Evolutionary conservation across 2,329 filamentous ascomycete species (phyloP).

Genomic region (Pseudocercospora crystallina): DNA sequence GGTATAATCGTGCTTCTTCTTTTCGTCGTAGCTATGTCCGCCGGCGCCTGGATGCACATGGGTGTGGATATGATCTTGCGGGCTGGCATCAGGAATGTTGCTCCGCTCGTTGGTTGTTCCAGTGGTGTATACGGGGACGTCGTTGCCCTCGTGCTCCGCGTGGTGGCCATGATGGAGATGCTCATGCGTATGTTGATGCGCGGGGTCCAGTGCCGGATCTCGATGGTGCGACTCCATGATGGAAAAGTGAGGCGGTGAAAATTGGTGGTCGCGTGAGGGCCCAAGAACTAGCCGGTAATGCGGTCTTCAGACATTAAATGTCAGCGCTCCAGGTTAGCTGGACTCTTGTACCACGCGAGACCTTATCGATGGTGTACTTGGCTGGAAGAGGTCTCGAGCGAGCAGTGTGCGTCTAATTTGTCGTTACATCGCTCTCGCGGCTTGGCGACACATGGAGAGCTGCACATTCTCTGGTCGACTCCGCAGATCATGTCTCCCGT

Average conservation of each 20-base stretch:
- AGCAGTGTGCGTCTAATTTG: constrained; percentile 1
- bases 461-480: constrained; percentile 7
- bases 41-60: constrained; percentile 16
- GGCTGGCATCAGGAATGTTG: constrained; percentile 21
- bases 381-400: constrained; percentile 2
- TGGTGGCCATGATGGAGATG: constrained; percentile 40
- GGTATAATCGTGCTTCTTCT: constrained; percentile 22
- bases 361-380: constrained; percentile 12
- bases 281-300: constrained; percentile 1
- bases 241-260: neutral
- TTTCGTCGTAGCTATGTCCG: constrained; percentile 14
- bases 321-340: neutral
- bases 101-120: constrained; percentile 23
- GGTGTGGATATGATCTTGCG: constrained; percentile 18
- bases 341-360: constrained; percentile 6
- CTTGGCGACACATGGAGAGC: constrained; percentile 9
- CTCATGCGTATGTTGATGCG: constrained; percentile 41
- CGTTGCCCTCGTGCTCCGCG: constrained; percentile 18
- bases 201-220: constrained; percentile 40
- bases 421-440: constrained; percentile 1
- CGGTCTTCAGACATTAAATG: constrained; percentile 1
- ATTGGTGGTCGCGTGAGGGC: neutral
- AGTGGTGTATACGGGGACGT: constrained; percentile 21
- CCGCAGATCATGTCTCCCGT: neutral
- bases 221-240: constrained; percentile 10